Evolutionary conservation across 768 basidiomycete genomes (phyloP).

Genomic region (Strobilomyces confusus): DNA sequence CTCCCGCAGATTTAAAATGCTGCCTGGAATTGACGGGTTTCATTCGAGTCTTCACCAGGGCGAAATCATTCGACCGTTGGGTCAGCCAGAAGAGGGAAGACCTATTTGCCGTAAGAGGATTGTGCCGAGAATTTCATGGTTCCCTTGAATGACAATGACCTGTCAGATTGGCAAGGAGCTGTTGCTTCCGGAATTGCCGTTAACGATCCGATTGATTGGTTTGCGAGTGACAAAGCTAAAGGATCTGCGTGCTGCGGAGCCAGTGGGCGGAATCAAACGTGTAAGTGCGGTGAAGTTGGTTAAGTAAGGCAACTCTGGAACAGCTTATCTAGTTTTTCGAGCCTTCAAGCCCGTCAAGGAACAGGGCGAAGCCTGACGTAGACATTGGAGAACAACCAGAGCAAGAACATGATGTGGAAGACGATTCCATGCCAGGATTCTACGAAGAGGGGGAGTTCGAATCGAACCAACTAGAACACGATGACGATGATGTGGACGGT

Average conservation of each 20-base stretch:
- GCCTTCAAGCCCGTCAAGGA: conserved; percentile 33
- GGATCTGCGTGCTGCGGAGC: conserved; percentile 56
- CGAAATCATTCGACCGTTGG: conserved; percentile 74
- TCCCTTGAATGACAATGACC: conserved; percentile 6
- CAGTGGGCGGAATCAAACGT: conserved; percentile 62
- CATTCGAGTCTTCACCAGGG: conserved; percentile 68
- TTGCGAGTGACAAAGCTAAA: conserved; percentile 85
- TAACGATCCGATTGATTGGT: conserved; percentile 82
- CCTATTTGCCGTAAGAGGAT: conserved; percentile 58
- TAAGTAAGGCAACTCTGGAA: not conserved
- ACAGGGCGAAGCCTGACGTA: conserved; percentile 36
- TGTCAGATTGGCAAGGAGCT: conserved; percentile 75
- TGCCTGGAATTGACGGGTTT: conserved; percentile 5
- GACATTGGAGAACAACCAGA: conserved; percentile 18
- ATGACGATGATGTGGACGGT: conserved; percentile 7
- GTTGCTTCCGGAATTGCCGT: conserved; percentile 72
- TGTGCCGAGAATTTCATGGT: not conserved
- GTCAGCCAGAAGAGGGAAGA: conserved; percentile 74
- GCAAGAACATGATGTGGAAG: conserved; percentile 10
- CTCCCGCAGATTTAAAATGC: not conserved
- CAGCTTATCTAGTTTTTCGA: conserved; percentile 53
- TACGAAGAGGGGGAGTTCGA: conserved; percentile 44
- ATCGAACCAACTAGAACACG: conserved; percentile 5
- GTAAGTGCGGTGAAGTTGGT: conserved; percentile 39
- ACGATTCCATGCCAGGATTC: conserved; percentile 49